Conservation (phyloP, 768 basidiomycete species). For the Cubamyces lactineus region DNA sequence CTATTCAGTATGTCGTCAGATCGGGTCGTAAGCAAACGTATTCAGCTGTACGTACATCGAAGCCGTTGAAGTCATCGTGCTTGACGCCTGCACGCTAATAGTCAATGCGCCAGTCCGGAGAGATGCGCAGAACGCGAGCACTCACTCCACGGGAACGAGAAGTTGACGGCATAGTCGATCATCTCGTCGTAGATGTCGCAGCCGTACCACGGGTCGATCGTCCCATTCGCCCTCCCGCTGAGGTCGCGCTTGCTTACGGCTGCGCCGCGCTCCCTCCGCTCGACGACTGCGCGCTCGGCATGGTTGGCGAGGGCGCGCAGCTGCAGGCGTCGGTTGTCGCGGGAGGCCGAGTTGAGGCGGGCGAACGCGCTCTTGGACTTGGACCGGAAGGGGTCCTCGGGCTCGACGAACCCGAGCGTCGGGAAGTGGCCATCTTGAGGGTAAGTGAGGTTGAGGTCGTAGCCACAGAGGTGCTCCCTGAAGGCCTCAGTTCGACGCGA, state of each 20-base stretch:
- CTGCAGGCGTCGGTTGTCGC: background rate
- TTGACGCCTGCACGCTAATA: background rate
- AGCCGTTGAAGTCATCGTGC: conserved; percentile 4
- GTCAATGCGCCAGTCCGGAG: background rate
- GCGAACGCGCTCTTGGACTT: background rate
- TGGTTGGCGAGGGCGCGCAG: background rate
- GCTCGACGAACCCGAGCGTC: conserved; percentile 18
- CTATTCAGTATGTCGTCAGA: conserved; percentile 14
- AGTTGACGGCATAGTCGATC: conserved; percentile 74
- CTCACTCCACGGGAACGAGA: conserved; percentile 62
- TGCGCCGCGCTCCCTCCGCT: conserved; percentile 26
- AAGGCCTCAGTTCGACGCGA: background rate
- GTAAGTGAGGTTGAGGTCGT: conserved; percentile 68
- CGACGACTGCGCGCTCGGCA: background rate
- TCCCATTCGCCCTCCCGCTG: conserved; percentile 51
- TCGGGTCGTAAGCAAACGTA: conserved; percentile 13
- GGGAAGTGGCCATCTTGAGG: conserved; percentile 62
- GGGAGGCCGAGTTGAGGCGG: conserved; percentile 1
- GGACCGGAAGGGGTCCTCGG: background rate
- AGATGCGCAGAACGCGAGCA: background rate
- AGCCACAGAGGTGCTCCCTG: conserved; percentile 66
- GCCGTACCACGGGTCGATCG: conserved; percentile 42
- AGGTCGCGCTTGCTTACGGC: conserved; percentile 53
- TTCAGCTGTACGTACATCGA: conserved; percentile 19
- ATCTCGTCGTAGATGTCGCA: conserved; percentile 68